Conservation (phyloP, 1,139 yeast species). For the Saccharomycopsis crataegensis region DNA sequence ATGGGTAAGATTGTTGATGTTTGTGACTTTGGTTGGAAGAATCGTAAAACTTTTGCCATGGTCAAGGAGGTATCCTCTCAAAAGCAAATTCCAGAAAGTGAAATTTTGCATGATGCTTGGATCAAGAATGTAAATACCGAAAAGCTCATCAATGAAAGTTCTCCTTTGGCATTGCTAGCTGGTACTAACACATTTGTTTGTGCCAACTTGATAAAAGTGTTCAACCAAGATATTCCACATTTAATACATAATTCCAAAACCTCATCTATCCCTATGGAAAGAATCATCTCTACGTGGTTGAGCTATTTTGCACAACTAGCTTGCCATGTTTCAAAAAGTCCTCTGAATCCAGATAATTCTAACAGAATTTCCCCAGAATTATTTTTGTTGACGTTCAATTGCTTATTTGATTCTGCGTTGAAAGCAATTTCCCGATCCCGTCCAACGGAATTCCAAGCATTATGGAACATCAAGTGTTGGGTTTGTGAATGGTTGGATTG, state of each 20-base stretch:
- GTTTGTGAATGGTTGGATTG: slow-evolving; percentile 65
- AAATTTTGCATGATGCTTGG: slow-evolving; percentile 51
- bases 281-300: slow-evolving; percentile 32
- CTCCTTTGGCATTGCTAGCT: slow-evolving; percentile 28
- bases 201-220: slow-evolving; percentile 24
- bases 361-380: slow-evolving; percentile 43
- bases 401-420: slow-evolving; percentile 55
- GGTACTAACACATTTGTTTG: slow-evolving; percentile 37
- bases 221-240: slow-evolving; percentile 12
- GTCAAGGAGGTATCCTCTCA: background rate
- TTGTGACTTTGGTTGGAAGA: slow-evolving; percentile 42
- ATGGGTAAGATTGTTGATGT: slow-evolving; percentile 52
- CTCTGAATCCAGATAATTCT: background rate
- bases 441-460: slow-evolving; percentile 60
- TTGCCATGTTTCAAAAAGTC: slow-evolving; percentile 30
- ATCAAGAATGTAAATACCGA: slow-evolving; percentile 28
- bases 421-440: slow-evolving; percentile 50
- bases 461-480: slow-evolving; percentile 81
- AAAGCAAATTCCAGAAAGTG: background rate
- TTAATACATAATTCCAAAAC: background rate
- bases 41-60: background rate
- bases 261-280: background rate
- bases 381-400: slow-evolving; percentile 47
- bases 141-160: slow-evolving; percentile 27
- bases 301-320: slow-evolving; percentile 40